phyloP scores from a whole-genome alignment of 176 grass and related monocot species.

The sorghum (Sorghum bicolor) region DNA sequence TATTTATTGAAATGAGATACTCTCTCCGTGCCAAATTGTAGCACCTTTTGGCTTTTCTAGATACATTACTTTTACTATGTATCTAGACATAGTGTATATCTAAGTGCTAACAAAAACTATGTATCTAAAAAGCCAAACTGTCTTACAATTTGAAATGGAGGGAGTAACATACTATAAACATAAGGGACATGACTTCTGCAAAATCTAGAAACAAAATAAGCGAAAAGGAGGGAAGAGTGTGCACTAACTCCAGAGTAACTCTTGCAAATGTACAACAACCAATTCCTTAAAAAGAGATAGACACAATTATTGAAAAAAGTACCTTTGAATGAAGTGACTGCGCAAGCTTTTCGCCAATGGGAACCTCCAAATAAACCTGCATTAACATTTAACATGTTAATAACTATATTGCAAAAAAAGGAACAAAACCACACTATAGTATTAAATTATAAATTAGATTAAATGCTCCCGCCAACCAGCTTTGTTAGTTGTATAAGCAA shows the following conservation, averaged over 20 bases:
- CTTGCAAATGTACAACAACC: background rate
- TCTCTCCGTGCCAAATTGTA: background rate
- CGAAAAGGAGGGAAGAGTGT: background rate
- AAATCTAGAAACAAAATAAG: background rate
- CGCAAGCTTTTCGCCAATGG: slow-evolving; percentile 58
- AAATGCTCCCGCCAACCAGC: background rate
- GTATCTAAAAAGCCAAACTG: background rate
- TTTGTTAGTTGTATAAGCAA: background rate
- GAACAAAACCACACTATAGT: background rate
- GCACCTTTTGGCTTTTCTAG: background rate
- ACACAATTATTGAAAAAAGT: background rate
- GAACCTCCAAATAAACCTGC: slow-evolving; percentile 78
- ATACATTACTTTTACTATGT: background rate
- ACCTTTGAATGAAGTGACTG: slow-evolving; percentile 67
- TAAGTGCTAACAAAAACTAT: background rate
- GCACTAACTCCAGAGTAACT: background rate
- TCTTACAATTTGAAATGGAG: background rate
- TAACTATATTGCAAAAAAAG: background rate
- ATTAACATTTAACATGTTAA: background rate
- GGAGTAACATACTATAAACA: background rate
- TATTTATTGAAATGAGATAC: background rate
- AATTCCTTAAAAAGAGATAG: background rate
- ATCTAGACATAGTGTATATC: background rate
- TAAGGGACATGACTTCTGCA: background rate
- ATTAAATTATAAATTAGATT: background rate